phyloP scores from a whole-genome alignment of 495 filamentous ascomycete species.

The Corynascus novoguineensis region DNA sequence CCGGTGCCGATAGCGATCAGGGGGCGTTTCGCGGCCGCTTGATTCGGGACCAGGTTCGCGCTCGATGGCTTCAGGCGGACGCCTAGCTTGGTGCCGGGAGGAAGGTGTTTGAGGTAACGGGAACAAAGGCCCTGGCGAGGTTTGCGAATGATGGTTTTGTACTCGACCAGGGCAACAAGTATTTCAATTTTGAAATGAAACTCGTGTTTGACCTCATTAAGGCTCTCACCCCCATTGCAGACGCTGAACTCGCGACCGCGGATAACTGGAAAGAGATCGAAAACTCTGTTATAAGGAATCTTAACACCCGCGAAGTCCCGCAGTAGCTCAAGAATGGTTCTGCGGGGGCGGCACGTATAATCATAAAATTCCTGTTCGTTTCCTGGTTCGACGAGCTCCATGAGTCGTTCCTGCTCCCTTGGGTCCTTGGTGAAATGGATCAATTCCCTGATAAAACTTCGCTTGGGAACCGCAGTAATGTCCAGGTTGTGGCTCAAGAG shows the following conservation, averaged over 20 bases:
- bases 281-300: constrained; percentile 67
- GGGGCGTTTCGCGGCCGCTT: constrained; percentile 36
- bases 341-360: constrained; percentile 86
- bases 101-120: constrained; percentile 66
- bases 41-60: constrained; percentile 12
- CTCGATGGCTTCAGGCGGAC: constrained; percentile 45
- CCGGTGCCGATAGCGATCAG: constrained; percentile 80
- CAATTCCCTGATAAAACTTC: constrained; percentile 73
- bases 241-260: constrained; percentile 83
- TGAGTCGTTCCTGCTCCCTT: constrained; percentile 71
- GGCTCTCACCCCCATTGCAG: constrained; percentile 58
- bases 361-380: constrained; percentile 90
- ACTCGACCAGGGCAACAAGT: constrained; percentile 86
- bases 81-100: constrained; percentile 49
- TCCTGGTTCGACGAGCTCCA: constrained; percentile 71
- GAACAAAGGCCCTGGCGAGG: constrained; percentile 86
- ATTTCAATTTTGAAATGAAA: constrained; percentile 57
- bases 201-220: background rate
- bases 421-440: constrained; percentile 65
- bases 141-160: constrained; percentile 79
- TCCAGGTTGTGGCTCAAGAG: constrained; percentile 80
- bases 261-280: constrained; percentile 67
- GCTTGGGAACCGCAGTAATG: constrained; percentile 79
- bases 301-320: constrained; percentile 82
- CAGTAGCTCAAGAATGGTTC: constrained; percentile 85